These are phyloP conservation scores for Dioscorea zingiberensis DNA, from an alignment of 106 monocot species.

Conservation along the genomic window DNA sequence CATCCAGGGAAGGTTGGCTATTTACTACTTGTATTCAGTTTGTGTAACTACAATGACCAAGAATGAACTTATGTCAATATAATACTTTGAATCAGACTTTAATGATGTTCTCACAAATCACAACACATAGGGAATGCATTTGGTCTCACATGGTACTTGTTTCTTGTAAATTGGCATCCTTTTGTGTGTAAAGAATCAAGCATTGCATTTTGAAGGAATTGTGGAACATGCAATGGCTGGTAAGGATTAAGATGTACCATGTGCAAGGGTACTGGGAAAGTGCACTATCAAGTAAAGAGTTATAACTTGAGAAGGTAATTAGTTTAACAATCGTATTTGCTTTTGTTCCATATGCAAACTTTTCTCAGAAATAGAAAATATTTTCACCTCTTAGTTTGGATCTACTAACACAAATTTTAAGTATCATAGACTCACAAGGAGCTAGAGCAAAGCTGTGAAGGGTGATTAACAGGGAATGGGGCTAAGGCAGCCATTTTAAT, in stretches of 20 bases:
- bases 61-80: not conserved
- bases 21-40: not conserved
- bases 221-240: constrained; percentile 79
- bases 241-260: constrained; percentile 68
- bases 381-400: not conserved
- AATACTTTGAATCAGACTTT: not conserved
- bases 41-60: not conserved
- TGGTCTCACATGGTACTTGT: not conserved
- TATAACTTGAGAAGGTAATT: constrained; percentile 45
- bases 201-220: constrained; percentile 33
- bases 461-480: not conserved
- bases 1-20: no score
- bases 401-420: not conserved
- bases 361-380: no score
- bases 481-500: no score
- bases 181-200: not conserved
- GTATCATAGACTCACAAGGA: not conserved
- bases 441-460: no score
- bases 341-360: not conserved
- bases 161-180: not conserved
- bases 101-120: not conserved
- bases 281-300: constrained; percentile 67
- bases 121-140: not conserved
- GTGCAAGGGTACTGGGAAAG: constrained; percentile 77
- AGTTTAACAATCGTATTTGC: not conserved